A percentile compares a stretch with the other conserved stretches of the same genome.
phyloP scores from a whole-genome alignment of 208 protist species.

The Porcisia hertigi region DNA sequence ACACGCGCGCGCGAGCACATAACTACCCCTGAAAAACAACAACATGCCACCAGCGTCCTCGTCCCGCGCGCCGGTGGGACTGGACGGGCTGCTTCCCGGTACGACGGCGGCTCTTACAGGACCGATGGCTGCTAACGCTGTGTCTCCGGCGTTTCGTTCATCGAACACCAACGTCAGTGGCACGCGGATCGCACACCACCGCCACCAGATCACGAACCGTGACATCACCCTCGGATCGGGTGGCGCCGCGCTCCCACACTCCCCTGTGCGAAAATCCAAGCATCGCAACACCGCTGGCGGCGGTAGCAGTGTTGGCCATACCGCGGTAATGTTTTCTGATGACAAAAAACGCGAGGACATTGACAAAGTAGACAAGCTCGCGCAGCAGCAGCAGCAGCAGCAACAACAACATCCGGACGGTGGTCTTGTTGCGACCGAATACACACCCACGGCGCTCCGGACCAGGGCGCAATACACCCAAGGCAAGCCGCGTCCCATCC shows the following conservation, averaged over 20 bases:
- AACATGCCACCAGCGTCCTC: neutral
- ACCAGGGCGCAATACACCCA: conserved; percentile 23
- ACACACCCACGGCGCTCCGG: conserved; percentile 11
- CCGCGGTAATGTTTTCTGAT: conserved; percentile 6
- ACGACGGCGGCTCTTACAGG: neutral
- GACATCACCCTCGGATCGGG: neutral
- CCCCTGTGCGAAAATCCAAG: conserved; percentile 1
- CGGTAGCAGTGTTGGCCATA: conserved; percentile 2
- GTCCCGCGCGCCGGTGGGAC: neutral
- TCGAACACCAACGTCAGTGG: neutral
- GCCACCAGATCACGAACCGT: neutral
- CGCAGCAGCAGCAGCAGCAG: conserved; percentile 8
- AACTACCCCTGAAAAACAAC: neutral
- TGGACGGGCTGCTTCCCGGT: neutral
- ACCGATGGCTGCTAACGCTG: neutral
- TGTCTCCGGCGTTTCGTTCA: neutral
- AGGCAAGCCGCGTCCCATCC: conserved; percentile 8
- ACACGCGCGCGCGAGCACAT: neutral
- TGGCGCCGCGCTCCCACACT: neutral
- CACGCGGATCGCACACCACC: neutral
- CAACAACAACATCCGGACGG: conserved; percentile 4
- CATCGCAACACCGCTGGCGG: neutral
- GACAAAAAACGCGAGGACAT: conserved; percentile 24
- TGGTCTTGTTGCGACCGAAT: conserved; percentile 11
- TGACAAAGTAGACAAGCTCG: conserved; percentile 5